Conservation (phyloP, 352 stramenopile genomes). For the Globisporangium cederbergense region DNA sequence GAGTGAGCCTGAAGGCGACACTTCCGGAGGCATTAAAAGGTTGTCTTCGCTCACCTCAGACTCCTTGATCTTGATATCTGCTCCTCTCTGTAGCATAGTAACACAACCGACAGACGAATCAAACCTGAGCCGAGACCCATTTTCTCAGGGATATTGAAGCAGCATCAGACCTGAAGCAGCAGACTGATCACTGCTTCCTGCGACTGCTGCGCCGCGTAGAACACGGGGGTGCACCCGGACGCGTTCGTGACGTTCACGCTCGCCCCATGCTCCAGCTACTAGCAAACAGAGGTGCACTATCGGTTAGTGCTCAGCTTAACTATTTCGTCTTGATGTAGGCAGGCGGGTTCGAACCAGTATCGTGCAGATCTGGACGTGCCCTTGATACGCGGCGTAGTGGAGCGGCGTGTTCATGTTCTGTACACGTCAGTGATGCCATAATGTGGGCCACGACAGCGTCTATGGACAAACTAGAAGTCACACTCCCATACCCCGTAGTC, state of each 20-base stretch:
- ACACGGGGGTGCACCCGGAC: conserved; percentile 59
- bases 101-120: background rate
- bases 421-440: background rate
- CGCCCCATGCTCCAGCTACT: conserved; percentile 37
- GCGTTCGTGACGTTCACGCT: conserved; percentile 57
- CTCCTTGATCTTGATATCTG: conserved; percentile 46
- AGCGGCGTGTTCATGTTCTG: conserved; percentile 60
- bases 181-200: conserved; percentile 36
- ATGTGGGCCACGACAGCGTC: background rate
- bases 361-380: conserved; percentile 35
- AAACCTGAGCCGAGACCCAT: background rate
- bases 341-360: conserved; percentile 30
- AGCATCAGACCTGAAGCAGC: conserved; percentile 42
- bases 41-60: conserved; percentile 28
- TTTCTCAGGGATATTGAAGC: background rate
- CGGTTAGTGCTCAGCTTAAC: background rate
- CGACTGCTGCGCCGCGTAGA: conserved; percentile 68
- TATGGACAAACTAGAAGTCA: background rate
- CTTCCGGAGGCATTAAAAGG: too few relatives aligned
- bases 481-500: conserved; percentile 43
- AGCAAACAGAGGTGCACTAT: background rate
- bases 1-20: background rate
- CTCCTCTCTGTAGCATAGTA: conserved; percentile 33
- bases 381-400: conserved; percentile 79
- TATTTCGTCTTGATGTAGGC: background rate